Percentiles rank a stretch among this genome's conserved stretches.
Conservation (phyloP, 1,284 basidiomycete species). For the Tremellales sp. region DNA sequence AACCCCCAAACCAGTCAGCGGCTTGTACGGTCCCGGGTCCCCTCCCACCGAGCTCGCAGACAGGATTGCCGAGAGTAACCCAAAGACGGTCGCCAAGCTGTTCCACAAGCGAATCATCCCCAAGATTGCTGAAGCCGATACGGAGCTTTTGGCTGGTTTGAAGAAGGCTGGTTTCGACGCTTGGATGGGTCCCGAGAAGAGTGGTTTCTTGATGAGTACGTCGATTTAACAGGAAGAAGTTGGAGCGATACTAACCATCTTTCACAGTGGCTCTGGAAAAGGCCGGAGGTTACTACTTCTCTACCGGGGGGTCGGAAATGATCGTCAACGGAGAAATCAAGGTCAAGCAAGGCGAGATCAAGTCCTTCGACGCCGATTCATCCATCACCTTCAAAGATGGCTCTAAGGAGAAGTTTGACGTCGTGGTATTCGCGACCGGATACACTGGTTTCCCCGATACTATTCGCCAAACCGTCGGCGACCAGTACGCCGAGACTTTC, state of each 20-base stretch:
- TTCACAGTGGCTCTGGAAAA: constrained; percentile 42
- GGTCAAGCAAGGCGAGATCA: constrained; percentile 62
- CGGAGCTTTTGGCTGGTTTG: constrained; percentile 57
- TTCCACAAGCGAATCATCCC: constrained; percentile 52
- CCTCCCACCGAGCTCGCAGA: constrained; percentile 56
- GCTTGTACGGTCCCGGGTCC: constrained; percentile 55
- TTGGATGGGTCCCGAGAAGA: constrained; percentile 56
- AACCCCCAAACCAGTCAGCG: constrained; percentile 30
- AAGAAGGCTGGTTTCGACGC: constrained; percentile 59
- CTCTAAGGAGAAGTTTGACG: constrained; percentile 60
- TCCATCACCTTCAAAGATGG: constrained; percentile 65
- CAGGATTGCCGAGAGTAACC: constrained; percentile 53
- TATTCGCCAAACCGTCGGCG: constrained; percentile 53
- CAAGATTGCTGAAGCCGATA: constrained; percentile 57
- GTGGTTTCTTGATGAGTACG: constrained; percentile 53
- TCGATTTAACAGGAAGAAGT: constrained; percentile 8
- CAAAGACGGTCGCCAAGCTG: constrained; percentile 52
- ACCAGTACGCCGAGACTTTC: constrained; percentile 53
- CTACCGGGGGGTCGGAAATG: constrained; percentile 59
- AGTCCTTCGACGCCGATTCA: constrained; percentile 48
- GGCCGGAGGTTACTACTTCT: constrained; percentile 53
- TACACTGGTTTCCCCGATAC: constrained; percentile 48
- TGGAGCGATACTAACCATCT: background rate
- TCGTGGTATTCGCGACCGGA: constrained; percentile 66
- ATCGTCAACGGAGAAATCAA: constrained; percentile 70